Base-by-base conservation (phyloP, 116 monocot genomes). In the Phalaenopsis hybrid region DNA sequence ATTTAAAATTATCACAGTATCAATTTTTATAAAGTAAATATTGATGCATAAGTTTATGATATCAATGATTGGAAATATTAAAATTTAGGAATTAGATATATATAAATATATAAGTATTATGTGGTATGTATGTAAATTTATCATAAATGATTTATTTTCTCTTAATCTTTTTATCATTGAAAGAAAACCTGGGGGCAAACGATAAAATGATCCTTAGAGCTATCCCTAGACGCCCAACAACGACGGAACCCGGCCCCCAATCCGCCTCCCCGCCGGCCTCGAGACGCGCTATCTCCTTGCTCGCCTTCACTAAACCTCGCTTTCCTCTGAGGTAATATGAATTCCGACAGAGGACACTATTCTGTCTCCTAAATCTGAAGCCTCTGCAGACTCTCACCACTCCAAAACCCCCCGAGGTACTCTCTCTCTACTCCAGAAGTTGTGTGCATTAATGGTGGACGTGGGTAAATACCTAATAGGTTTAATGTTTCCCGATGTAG, bases 141-240 rank as follows among this genome's bases (percentile, higher is more conserved):
- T 37, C 50, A 50, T 8, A 50, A 50, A 50, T 9, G 52, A 52
- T 4, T 13, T 12, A 52, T 15, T 52, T 52, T 52, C 13, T 52
- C 15, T 0, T 15, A 13, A 2, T 52, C 15, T 28, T 52, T 52
- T 15, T 15, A 13, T 13, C 11, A 52, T 15, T 55, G 15, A 55
- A 55, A 15, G 55, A 55, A 55, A 55, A 55, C 2, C 3, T 15
- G 17, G 55, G 52, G 65, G 25, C 65, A 25, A 65, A 28, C 8
- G 6, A 65, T 23, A 65, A 65, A 63, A 65, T 65, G n/a, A 23
- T 37, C 72, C 73, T 21, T 69, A 7, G 25, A 69, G 23, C 25
- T 69, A 73, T 73, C 73, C 73, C 73, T 73, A 43, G 72, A 41
- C 73, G 73, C 34, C 10, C 73, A 73, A 41, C 33, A 73, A 41